A percentile compares a stretch with the other conserved stretches of the same genome.
Conservation (phyloP, 2,329 filamentous ascomycete species). For the Clonostachys rosea region DNA sequence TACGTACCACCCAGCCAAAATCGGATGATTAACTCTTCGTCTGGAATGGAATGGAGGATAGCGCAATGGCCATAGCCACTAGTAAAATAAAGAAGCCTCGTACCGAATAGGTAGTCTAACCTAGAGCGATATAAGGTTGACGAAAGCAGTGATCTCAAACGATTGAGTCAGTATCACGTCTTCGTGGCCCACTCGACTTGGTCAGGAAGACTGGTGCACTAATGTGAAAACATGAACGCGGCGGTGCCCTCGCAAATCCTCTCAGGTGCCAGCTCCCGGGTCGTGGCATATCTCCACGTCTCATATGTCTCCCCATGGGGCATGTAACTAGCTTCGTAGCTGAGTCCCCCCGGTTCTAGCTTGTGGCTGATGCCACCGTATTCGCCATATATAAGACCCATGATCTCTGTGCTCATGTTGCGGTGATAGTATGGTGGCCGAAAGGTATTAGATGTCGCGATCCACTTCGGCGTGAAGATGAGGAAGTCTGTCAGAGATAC, state of each 20-base stretch:
- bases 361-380: conserved; percentile 37
- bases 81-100: too few relatives aligned
- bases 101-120: too few relatives aligned
- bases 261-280: conserved; percentile 30
- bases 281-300: conserved; percentile 13
- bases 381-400: conserved; percentile 50
- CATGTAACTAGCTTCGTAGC: conserved; percentile 54
- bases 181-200: too few relatives aligned
- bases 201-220: conserved; percentile 11
- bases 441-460: conserved; percentile 57
- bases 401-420: conserved; percentile 52
- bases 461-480: conserved; percentile 63
- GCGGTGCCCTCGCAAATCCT: conserved; percentile 38
- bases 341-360: conserved; percentile 36
- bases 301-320: conserved; percentile 42
- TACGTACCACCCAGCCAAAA: too few relatives aligned
- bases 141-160: too few relatives aligned
- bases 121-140: too few relatives aligned
- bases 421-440: conserved; percentile 63
- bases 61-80: too few relatives aligned
- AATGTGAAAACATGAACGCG: conserved; percentile 41
- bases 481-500: conserved; percentile 60
- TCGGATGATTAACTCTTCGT: too few relatives aligned
- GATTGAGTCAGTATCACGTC: too few relatives aligned
- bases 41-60: too few relatives aligned